Base-by-base conservation (phyloP, 768 basidiomycete species). In the Pisolithus orientalis region DNA sequence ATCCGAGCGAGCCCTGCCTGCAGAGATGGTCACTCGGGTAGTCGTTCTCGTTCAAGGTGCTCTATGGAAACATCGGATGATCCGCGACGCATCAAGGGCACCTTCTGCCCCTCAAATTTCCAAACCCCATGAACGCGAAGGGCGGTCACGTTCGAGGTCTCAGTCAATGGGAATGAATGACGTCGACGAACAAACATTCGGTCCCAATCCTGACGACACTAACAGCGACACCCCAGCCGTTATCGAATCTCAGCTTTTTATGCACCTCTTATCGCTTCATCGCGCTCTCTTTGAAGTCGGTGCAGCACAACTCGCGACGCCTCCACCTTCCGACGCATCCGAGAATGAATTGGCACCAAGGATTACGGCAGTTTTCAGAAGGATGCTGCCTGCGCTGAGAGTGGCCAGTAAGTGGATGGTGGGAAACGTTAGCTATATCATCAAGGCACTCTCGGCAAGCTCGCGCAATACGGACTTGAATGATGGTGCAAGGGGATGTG, bases 321-420 rank as follows among this genome's bases (percentile, higher is more conserved):
- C 75, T 0, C 77, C 79, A 8, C 73, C 80, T 10, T 72, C 77
- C 57, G 84, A 85, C 53, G 67, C 67, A 6, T 70, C 72, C 27
- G 78, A 81, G 55, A 68, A 75, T 37, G 83, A 85, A 62, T 74
- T 92, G 11, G 89, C 88, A 5, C 85, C 87, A 65, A 77, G 79
- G 24, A 96, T 99, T 62, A 87, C 88, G 1, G 94, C 94, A 1
- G 78, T 80, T 11, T 87, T 97, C 55, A 77, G 95, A 45, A 79
- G 96, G 28, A 85, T 87, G 5, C 73, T 98, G 6, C 94, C 94
- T 5, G 85, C 90, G 6, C 71, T 98, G 32, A 82, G 95, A 17
- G 84, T 97, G 51, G 83, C 86, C 5, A 85, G 84, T 61, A 94
- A 93, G 65, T 99, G 96, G 96, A 65, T 97, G 11, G 73, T 78